Percentiles rank a stretch among this genome's conserved stretches.
These are phyloP conservation scores for Saccharomycopsis sp. DNA, from an alignment of 805 yeast species.

Conservation along the genomic window DNA sequence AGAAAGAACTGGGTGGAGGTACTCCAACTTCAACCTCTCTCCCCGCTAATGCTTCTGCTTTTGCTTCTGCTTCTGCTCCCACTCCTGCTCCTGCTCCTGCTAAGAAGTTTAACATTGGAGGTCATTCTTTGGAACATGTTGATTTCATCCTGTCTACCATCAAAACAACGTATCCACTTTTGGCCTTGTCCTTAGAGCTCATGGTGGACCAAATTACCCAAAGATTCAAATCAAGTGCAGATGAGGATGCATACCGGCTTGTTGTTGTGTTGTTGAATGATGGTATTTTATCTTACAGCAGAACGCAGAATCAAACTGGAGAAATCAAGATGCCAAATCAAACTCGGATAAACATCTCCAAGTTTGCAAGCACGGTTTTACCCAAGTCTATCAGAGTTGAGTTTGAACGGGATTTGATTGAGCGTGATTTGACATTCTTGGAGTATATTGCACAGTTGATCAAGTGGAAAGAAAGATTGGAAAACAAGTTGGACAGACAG, in stretches of 20 bases:
- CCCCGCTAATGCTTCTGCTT: too few relatives aligned
- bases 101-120: too few relatives aligned
- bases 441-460: conserved; percentile 75
- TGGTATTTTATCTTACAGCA: conserved; percentile 81
- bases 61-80: too few relatives aligned
- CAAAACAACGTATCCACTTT: conserved; percentile 90
- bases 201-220: conserved; percentile 92
- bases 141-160: conserved; percentile 87
- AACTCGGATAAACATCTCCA: conserved; percentile 77
- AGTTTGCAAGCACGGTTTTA: conserved; percentile 87
- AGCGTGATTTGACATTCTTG: conserved; percentile 80
- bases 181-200: conserved; percentile 89
- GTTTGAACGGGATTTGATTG: conserved; percentile 84
- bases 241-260: conserved; percentile 91
- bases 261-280: conserved; percentile 88
- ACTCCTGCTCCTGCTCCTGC: too few relatives aligned
- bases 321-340: conserved; percentile 74
- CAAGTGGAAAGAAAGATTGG: conserved; percentile 87
- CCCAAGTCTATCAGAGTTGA: conserved; percentile 85
- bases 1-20: too few relatives aligned
- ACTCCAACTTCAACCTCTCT: too few relatives aligned
- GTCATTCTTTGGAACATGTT: conserved; percentile 90
- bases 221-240: conserved; percentile 86
- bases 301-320: conserved; percentile 39
- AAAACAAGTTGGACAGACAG: conserved; percentile 81